Evolutionary conservation across 2,329 filamentous ascomycete genomes (phyloP).

Genomic region (Penicillium sp.): DNA sequence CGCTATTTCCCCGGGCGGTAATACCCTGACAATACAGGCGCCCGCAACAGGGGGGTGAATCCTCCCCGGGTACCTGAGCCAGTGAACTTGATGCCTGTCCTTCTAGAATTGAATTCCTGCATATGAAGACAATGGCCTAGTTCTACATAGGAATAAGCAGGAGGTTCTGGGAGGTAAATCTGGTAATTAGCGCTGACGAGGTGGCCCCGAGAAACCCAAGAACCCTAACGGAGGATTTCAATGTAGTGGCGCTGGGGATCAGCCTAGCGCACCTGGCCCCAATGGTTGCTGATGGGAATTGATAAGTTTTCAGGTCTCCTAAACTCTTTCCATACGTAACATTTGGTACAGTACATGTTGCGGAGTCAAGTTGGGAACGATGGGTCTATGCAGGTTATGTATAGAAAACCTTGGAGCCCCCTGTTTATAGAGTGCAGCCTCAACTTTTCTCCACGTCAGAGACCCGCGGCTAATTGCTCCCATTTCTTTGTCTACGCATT

Average conservation of each 20-base stretch:
- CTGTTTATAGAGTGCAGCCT: background rate
- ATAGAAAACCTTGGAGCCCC: background rate
- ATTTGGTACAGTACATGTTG: background rate
- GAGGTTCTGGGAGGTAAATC: background rate
- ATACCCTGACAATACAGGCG: conserved; percentile 12
- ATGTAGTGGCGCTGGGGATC: conserved; percentile 7
- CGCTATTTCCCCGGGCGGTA: background rate
- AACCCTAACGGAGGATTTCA: conserved; percentile 1
- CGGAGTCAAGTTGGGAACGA: background rate
- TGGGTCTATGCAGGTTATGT: background rate
- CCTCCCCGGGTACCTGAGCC: conserved; percentile 7
- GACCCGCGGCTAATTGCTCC: conserved; percentile 3
- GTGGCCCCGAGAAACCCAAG: background rate
- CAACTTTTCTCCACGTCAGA: conserved; percentile 5
- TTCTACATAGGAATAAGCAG: background rate
- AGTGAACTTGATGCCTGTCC: background rate
- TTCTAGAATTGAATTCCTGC: background rate
- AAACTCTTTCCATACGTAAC: background rate
- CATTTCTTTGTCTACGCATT: background rate
- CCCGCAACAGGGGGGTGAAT: conserved; percentile 1
- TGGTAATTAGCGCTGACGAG: background rate
- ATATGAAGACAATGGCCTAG: background rate
- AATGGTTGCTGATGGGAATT: background rate
- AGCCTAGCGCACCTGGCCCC: conserved; percentile 1
- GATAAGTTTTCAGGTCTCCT: background rate